Base-by-base conservation (phyloP, 441 rosid species). In the Euphorbia neoarborescens region DNA sequence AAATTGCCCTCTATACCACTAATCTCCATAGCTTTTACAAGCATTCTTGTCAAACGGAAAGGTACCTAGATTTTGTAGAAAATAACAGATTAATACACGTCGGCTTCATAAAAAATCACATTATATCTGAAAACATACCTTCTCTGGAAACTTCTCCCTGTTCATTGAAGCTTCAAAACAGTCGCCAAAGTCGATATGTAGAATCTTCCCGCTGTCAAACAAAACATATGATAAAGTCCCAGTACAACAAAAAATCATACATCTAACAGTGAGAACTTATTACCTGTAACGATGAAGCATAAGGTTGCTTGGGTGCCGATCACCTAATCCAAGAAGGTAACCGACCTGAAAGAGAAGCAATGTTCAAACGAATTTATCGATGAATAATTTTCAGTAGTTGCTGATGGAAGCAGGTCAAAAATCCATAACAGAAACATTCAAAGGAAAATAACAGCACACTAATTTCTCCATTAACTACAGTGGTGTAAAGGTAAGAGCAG, bases 161-260 rank as follows among this genome's bases (percentile, higher is more conserved):
- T 91, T 93, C 98, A 96, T 96, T 71, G 99, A 89, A 74, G 97
- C 98, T 81, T 96, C 98, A 80, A 96, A 96, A 77, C 99, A 96
- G 80, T 96, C 99, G 78, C 99, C 99, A 79, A 96, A 96, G 82
- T 96, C 99, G 74, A 96, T 96, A 78, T 96, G 99, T 86, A 95
- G 80, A 75, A 95, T 93, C 82, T 95, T 95, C 62, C 97, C 99
- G 78, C 99, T 95, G 89, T 60, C 74, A 79, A 76, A 75, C 37
- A 80, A 30, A 65, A 65, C 44, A 44, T 60, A 72, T 59, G 38
- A 73, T 60, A 74, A 65, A 63, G 70, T 44, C 56, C 28, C 42
- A 38, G 25, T 53, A 24, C 30, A 30, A 68, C 44, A 42, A 27
- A 20, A 37, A 61, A 35, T 24, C 9, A 68, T 58, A 63, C 53